A percentile compares a stretch with the other conserved stretches of the same genome.
phyloP scores from a whole-genome alignment of 805 yeast genomes.

The Phaffomyces thermotolerans region DNA sequence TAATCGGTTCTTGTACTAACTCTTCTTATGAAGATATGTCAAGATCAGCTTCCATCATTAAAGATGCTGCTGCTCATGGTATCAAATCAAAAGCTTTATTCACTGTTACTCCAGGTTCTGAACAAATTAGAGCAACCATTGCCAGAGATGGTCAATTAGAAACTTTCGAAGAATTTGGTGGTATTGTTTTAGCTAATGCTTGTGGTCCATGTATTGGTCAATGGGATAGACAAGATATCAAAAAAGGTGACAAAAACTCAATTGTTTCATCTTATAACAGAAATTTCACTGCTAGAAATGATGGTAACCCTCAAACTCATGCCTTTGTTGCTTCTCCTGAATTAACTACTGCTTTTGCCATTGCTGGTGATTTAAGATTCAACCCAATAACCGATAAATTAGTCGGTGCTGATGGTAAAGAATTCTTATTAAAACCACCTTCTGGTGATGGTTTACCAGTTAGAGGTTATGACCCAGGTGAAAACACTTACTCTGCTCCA shows the following conservation, averaged over 20 bases:
- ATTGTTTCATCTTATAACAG: conserved; percentile 97
- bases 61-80: conserved; percentile 87
- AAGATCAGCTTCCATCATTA: conserved; percentile 87
- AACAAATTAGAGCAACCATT: conserved; percentile 96
- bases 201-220: conserved; percentile 99
- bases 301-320: conserved; percentile 96
- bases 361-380: conserved; percentile 93
- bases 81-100: conserved; percentile 85
- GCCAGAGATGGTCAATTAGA: conserved; percentile 91
- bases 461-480: conserved; percentile 88
- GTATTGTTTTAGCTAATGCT: conserved; percentile 91
- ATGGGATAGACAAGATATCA: conserved; percentile 93
- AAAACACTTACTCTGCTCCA: conserved; percentile 94
- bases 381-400: conserved; percentile 91
- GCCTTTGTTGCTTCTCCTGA: conserved; percentile 97
- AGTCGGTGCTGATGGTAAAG: conserved; percentile 82
- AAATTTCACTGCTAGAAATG: conserved; percentile 96
- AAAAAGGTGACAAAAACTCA: conserved; percentile 93
- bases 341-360: conserved; percentile 89
- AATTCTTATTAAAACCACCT: conserved; percentile 84
- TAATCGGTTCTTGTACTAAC: conserved; percentile 98
- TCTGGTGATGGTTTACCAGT: conserved; percentile 85
- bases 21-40: conserved; percentile 98
- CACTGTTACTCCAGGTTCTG: conserved; percentile 97
- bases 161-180: conserved; percentile 87